These are phyloP conservation scores for Lasiodiplodia sp. DNA, from an alignment of 2,329 filamentous ascomycete genomes.

Conservation along the genomic window DNA sequence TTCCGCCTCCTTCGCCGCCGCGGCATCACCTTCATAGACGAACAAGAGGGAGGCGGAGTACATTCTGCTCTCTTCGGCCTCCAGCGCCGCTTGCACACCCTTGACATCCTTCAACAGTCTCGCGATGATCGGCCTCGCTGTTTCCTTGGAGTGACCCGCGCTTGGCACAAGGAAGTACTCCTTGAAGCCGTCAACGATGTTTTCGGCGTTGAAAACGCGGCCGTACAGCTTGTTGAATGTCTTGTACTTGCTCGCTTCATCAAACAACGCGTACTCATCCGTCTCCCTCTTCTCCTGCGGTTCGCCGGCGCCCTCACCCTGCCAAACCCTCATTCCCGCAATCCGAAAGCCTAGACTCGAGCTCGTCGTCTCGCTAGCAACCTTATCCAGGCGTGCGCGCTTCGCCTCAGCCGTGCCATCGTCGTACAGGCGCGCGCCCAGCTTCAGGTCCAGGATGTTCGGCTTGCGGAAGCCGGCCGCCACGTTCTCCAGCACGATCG, in stretches of 20 bases:
- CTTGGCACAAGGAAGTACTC: constrained; percentile 59
- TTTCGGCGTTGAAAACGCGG: constrained; percentile 62
- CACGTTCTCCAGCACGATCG: constrained; percentile 86
- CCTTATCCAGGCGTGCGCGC: constrained; percentile 64
- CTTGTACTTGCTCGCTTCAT: constrained; percentile 61
- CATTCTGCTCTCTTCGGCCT: constrained; percentile 71
- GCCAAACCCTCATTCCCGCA: constrained; percentile 70
- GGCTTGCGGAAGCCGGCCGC: constrained; percentile 81
- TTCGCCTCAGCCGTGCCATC: constrained; percentile 69
- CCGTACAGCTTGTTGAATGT: constrained; percentile 73
- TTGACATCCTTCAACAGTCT: constrained; percentile 55
- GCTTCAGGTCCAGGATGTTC: constrained; percentile 92
- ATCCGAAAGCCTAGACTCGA: constrained; percentile 68
- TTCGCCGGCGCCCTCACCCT: constrained; percentile 34
- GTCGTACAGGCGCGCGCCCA: constrained; percentile 86
- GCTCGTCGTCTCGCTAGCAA: constrained; percentile 66
- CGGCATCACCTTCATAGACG: constrained; percentile 70
- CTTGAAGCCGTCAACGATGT: constrained; percentile 64
- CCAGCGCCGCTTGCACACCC: constrained; percentile 63
- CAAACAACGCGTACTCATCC: constrained; percentile 41
- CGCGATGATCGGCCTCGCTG: neutral
- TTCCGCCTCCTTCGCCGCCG: constrained; percentile 41
- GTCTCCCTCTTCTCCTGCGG: constrained; percentile 28
- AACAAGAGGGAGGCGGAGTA: constrained; percentile 71
- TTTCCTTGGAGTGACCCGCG: constrained; percentile 46